Conservation (phyloP, 2,329 filamentous ascomycete genomes). For the Diaporthe australafricana region DNA sequence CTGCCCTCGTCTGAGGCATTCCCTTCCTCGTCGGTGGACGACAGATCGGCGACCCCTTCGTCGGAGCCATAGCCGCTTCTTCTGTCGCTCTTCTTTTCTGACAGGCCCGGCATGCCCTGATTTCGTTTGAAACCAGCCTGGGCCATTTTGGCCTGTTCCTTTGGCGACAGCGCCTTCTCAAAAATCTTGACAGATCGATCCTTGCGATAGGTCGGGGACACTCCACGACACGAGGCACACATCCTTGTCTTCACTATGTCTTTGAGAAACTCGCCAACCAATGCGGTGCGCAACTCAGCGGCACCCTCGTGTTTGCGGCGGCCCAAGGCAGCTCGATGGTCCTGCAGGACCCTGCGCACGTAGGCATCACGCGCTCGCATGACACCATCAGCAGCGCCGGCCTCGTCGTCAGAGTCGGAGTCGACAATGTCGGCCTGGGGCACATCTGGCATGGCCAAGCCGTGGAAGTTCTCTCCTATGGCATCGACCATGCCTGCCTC, state of each 20-base stretch:
- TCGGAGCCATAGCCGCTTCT: slow-evolving; percentile 64
- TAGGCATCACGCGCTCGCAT: slow-evolving; percentile 70
- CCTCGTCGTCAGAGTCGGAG: slow-evolving; percentile 72
- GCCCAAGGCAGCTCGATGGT: slow-evolving; percentile 61
- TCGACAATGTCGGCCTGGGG: slow-evolving; percentile 65
- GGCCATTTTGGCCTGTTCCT: slow-evolving; percentile 83
- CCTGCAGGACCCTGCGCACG: slow-evolving; percentile 77
- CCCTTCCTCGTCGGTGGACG: slow-evolving; percentile 55
- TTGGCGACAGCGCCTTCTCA: slow-evolving; percentile 79
- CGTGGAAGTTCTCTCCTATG: slow-evolving; percentile 59
- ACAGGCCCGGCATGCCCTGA: slow-evolving; percentile 74
- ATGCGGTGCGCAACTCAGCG: slow-evolving; percentile 77
- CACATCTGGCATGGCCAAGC: slow-evolving; percentile 53
- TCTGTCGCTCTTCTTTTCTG: slow-evolving; percentile 48
- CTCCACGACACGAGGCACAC: slow-evolving; percentile 75
- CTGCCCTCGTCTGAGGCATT: slow-evolving; percentile 52
- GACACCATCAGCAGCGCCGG: slow-evolving; percentile 61
- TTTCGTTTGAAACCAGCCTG: slow-evolving; percentile 73
- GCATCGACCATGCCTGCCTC: slow-evolving; percentile 72
- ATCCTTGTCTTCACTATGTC: slow-evolving; percentile 76
- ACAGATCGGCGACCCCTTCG: slow-evolving; percentile 77
- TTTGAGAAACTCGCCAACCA: slow-evolving; percentile 85
- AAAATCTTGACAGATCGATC: slow-evolving; percentile 95
- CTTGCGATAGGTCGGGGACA: slow-evolving; percentile 87
- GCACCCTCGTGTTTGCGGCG: slow-evolving; percentile 86